These are phyloP conservation scores for Mycena chlorophos DNA, from an alignment of 768 basidiomycete species.

Conservation along the genomic window DNA sequence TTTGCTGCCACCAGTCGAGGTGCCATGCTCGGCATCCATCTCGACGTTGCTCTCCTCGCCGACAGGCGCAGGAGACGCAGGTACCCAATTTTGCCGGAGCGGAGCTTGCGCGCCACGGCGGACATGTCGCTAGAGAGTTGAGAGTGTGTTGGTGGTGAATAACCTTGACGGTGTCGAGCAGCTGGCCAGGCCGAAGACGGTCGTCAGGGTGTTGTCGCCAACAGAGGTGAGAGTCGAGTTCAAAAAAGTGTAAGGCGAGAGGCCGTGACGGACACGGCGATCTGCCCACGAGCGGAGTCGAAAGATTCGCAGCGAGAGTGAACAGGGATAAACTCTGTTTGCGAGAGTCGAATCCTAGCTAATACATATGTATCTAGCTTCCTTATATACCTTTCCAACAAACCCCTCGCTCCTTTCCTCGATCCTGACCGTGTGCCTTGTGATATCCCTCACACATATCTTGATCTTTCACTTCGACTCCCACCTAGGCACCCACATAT, in stretches of 20 bases:
- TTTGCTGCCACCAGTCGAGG: neutral
- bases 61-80: neutral
- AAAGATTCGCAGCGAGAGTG: neutral
- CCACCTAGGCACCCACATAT: no score
- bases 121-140: no score
- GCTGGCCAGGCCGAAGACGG: neutral
- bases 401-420: no score
- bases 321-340: neutral
- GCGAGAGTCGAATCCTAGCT: neutral
- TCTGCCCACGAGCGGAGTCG: neutral
- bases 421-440: no score
- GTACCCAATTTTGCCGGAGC: neutral
- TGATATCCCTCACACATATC: no score
- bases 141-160: neutral
- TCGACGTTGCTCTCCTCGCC: neutral
- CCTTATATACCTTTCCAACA: neutral
- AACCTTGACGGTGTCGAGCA: neutral
- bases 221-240: conserved; percentile 9
- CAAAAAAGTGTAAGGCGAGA: conserved; percentile 6
- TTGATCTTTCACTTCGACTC: no score
- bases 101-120: neutral
- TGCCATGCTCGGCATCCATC: conserved; percentile 5
- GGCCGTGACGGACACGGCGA: neutral
- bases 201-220: neutral
- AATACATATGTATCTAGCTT: neutral